Evolutionary conservation across 768 basidiomycete species (phyloP), one percentile per base, ranked within the genome.

Genomic region (Russula griseocarnosa): DNA sequence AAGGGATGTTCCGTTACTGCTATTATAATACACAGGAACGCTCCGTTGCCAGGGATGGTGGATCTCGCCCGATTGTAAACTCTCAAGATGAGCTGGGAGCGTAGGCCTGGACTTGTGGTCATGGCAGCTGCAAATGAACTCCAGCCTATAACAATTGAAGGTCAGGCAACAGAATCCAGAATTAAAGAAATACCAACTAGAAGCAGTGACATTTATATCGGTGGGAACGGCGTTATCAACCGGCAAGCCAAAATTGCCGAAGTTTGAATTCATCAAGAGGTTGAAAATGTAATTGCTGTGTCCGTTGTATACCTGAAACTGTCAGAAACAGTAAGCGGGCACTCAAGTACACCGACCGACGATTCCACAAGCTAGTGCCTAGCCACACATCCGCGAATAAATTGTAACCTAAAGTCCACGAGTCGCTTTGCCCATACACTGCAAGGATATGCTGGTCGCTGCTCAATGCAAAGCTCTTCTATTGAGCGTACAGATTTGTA

Each of bases 361-460:
- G 56, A 47, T 42, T 66, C 67, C 73, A 87, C 83, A 87, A 71
- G 53, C 80, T 78, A 30, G 82, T 77, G 40, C 78, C 78, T 55
- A 87, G 73, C 46, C 87, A 73, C 69, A 79, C 82, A 70, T 87
- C 86, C 10, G 79, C 82, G 62, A 79, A 86, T 56, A 88, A 69
- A 73, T 87, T 87, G 73, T 88, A 87, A 10, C 81, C 74, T 22
- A 85, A 69, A 8, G 83, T 82, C 84, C 84, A 86, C 64, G 79
- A 82, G 52, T 16, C 49, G n/a, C 52, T 9, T 30, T 55, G 24
- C 20, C 66, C 28, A 56, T 60, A 36, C 46, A 63, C 50, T 24
- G 14, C 26, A 38, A 61, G 38, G 44, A 42, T 30, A 28, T 51
- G 11, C 61, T 62, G 53, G 66, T 55, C 51, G 38, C 18, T 53